Evolutionary conservation across 306 rosid genomes (phyloP), one percentile per base, ranked within the genome.

Genomic region (Boehmeria nivea): DNA sequence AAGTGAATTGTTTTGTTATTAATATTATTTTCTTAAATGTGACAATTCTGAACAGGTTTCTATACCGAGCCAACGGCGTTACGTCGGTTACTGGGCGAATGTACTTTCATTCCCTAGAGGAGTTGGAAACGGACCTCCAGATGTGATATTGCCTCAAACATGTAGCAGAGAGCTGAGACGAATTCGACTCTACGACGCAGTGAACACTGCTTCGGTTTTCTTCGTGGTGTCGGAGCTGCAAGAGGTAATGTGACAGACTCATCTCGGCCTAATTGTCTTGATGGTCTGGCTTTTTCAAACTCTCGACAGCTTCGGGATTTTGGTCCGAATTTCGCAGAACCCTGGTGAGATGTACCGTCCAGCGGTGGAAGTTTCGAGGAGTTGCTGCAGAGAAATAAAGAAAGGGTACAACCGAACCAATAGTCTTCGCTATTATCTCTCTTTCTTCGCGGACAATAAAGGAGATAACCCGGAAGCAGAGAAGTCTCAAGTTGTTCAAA

Each of bases 51-150:
- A 60, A 66, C 72, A 91, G 99, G 99, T 91, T 67, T 91, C 99
- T 6, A 91, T 87, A 76, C 99, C 96, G 71, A 91, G 99, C 82
- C 99, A 91, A 65, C 84, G 95, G 21, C 93, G 96, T 25, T 87
- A 83, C 11, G 96, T 87, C 36, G 66, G 71, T 43, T 91, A 84
- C 59, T 85, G 94, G 89, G 81, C 67, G 24, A 69, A 59, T 19
- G 22, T 76, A 13, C 87, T 91, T 64, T 75, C 87, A 16, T 62
- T 63, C 60, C 84, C 87, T 13, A 42, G 53, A 43, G 78, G 73
- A 14, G 21, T 65, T 40, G 59, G 55, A 44, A 22, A 61, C 43
- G 83, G 65, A 56, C 62, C 75, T 12, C 75, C 75, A 25, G 50
- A 6, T 1, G 94, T 87, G 71, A 78, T 52, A 26, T 67, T 85